Conservation (phyloP, 2,329 filamentous ascomycete genomes). For the Onygenales sp. region DNA sequence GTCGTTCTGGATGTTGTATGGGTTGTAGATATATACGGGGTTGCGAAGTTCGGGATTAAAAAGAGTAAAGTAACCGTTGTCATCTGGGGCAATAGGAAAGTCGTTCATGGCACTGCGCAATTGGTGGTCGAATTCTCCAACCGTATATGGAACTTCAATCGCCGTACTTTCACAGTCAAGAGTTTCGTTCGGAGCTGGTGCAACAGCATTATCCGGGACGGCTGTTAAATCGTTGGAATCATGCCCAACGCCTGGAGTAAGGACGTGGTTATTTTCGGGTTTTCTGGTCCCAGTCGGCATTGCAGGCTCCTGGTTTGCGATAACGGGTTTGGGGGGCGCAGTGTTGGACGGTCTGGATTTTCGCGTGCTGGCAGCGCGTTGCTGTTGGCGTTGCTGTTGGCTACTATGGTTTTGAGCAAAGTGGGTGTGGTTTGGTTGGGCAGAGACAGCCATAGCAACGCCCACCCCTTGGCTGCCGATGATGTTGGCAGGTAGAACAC, state of each 20-base stretch:
- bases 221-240: neutral
- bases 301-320: neutral
- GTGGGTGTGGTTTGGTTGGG: constrained; percentile 12
- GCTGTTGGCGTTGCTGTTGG: constrained; percentile 6
- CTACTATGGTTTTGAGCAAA: constrained; percentile 5
- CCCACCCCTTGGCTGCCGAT: constrained; percentile 5
- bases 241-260: neutral
- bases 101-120: constrained; percentile 7
- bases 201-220: neutral
- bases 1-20: constrained; percentile 15
- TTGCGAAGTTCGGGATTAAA: constrained; percentile 16
- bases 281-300: neutral
- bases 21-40: constrained; percentile 16
- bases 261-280: neutral
- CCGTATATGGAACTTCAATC: constrained; percentile 2
- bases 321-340: neutral
- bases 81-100: constrained; percentile 7
- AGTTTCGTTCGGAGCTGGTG: neutral
- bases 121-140: constrained; percentile 6
- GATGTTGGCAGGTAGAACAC: constrained; percentile 7
- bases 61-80: constrained; percentile 13
- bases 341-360: constrained; percentile 7
- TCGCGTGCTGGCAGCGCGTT: neutral
- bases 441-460: constrained; percentile 19
- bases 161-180: neutral